Percentiles rank a stretch among this genome's conserved stretches.
Conservation (phyloP, 179 eudicot species). For the Sideroxylon spinosum region DNA sequence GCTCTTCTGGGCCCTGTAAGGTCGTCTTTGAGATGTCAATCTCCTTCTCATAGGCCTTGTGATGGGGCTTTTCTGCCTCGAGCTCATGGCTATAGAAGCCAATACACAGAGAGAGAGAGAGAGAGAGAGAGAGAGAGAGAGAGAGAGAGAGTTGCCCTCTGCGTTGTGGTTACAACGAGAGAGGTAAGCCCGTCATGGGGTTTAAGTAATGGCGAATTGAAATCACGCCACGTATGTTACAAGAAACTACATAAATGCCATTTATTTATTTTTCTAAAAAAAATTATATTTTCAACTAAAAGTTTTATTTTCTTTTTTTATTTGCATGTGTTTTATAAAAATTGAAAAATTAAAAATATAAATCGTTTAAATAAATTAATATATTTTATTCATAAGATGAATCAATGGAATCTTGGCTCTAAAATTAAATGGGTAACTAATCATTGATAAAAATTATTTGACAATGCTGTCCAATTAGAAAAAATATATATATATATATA, state of each 20-base stretch:
- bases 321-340: too few species aligned
- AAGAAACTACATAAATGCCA: slow-evolving; percentile 22
- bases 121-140: not conserved
- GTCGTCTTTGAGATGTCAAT: not conserved
- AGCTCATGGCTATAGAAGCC: slow-evolving; percentile 13
- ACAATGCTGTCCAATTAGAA: too few species aligned
- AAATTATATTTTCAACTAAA: too few species aligned
- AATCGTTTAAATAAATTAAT: too few species aligned
- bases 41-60: slow-evolving; percentile 19
- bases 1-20: slow-evolving; percentile 9
- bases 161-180: slow-evolving; percentile 8
- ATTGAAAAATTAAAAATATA: too few species aligned
- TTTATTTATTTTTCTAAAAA: not conserved
- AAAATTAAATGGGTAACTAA: too few species aligned
- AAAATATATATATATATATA: too few species aligned
- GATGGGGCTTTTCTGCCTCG: slow-evolving; percentile 18
- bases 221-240: slow-evolving; percentile 10
- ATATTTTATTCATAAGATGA: too few species aligned
- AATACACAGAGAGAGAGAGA: not conserved
- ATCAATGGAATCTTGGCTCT: too few species aligned
- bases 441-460: too few species aligned
- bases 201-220: slow-evolving; percentile 15
- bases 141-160: not conserved
- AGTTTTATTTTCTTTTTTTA: too few species aligned
- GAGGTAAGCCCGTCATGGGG: not conserved